Base-by-base conservation (phyloP, 2,329 filamentous ascomycete species). In the Diaporthe ampelina region DNA sequence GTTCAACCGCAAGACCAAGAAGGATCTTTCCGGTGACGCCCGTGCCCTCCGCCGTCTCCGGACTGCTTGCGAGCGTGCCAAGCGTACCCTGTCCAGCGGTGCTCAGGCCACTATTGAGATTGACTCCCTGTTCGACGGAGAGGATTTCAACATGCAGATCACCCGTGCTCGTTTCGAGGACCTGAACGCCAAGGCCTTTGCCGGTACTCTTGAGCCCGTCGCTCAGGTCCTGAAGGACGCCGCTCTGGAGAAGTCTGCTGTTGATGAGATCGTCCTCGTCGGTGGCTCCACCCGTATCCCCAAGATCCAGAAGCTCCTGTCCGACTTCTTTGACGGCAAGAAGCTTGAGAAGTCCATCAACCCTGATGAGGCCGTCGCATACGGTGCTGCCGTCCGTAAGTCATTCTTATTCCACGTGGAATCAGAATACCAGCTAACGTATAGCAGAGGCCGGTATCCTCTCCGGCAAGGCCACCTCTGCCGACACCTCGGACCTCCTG, bases 271-370 rank as follows among this genome's bases (percentile, higher is more conserved):
- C 79, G 97, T 99, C 81, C 94, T 99, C 82, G 97, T 99, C 83
- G 97, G 97, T 92, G 97, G 97, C 81, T 98, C 95, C 78, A 99
- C 97, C 83, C 97, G 97, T 95, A 99, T 99, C 81, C 97, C 97
- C 83, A 92, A 93, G 85, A 97, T 99, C 86, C 97, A 99, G 93
- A 98, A 98, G 92, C 94, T 99, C 79, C 93, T 99, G 79, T 95
- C 93, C 88, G 97, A 99, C 88, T 98, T 95, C 92, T 99, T 99
- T 89, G 94, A 97, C 85, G 95, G 95, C 88, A 99, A 99, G 95
- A 98, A 99, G 94, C 94, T 98, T 79, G 96, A 98, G 92, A 98
- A 98, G 91, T 97, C 94, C 90, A 98, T 98, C 90, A 99, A 99
- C 92, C 97, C 97, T 82, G 97, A 99, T 84, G 97, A 99, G 91